These are phyloP conservation scores for Russula virescens DNA, from an alignment of 768 basidiomycete genomes.

Conservation along the genomic window DNA sequence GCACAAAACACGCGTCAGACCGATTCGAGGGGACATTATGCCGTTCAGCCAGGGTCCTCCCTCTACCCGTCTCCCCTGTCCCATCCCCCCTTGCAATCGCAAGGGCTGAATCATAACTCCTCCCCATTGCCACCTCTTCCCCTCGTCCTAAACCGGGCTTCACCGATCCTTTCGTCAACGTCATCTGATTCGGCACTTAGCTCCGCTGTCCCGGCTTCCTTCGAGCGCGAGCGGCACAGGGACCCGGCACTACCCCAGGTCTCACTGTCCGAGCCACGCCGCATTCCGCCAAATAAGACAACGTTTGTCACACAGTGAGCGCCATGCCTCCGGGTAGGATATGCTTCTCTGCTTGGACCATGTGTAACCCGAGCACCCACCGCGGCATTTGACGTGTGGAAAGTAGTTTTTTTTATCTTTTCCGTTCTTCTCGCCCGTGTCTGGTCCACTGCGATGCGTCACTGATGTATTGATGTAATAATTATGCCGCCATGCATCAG, in stretches of 20 bases:
- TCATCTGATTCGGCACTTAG: slow-evolving; percentile 22
- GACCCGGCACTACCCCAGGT: slow-evolving; percentile 15
- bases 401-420: neutral
- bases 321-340: neutral
- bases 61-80: slow-evolving; percentile 47
- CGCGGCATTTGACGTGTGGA: neutral
- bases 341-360: neutral
- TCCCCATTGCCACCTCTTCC: slow-evolving; percentile 17
- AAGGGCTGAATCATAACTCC: slow-evolving; percentile 10
- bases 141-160: slow-evolving; percentile 19
- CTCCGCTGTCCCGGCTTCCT: slow-evolving; percentile 22
- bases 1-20: slow-evolving; percentile 32
- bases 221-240: slow-evolving; percentile 23
- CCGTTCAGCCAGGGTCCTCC: slow-evolving; percentile 14
- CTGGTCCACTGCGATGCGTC: slow-evolving; percentile 2
- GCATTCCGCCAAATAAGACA: slow-evolving; percentile 19
- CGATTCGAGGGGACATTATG: slow-evolving; percentile 26
- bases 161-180: slow-evolving; percentile 22
- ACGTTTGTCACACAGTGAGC: slow-evolving; percentile 23
- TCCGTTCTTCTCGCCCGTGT: neutral
- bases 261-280: slow-evolving; percentile 16
- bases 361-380: neutral
- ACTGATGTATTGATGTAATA: slow-evolving; percentile 23
- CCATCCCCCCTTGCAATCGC: slow-evolving; percentile 34
- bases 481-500: slow-evolving; percentile 13